Base-by-base conservation (phyloP, 1,284 basidiomycete species). In the Apiotrichum veenhuisii region DNA sequence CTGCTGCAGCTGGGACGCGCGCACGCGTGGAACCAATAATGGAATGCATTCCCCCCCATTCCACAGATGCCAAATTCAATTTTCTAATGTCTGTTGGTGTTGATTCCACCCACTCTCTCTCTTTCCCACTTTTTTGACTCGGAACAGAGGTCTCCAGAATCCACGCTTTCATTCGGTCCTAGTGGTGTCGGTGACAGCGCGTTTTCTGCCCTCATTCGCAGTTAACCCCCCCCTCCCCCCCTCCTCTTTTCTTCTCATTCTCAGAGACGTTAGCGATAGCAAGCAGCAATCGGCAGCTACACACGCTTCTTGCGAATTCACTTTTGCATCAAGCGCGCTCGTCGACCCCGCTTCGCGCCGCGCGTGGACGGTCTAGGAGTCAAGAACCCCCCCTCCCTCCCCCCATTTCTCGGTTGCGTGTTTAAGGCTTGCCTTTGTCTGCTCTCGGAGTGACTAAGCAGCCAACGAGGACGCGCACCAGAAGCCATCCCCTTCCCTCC, bases 161-260 rank as follows among this genome's bases (percentile, higher is more conserved):
- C 12, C 30, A 7, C 30, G 30, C 30, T 30, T 30, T 30, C 12
- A 5, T 12, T 30, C 12, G 5, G 30, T 30, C 50, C 33, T 38
- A 51, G 50, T 38, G 40, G 25, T n/a, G 15, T 49, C 47, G 30
- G 27, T 15, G 23, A 23, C 26, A 25, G 12, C 15, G 20, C n/a
- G 20, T 36, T 27, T 34, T 50, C 48, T 50, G 48, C 48, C 48
- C 48, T 30, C 30, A 30, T 30, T 30, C 30, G 30, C 30, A 30
- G 30, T 30, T n/a, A n/a, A 36, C 18, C 18, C 5, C 4, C 20
- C 22, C 46, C 12, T 20, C 17, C 33, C 46, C 33, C 26, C 36
- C 25, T 25, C 38, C 38, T 20, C 38, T 20, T 38, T 17, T 50
- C 37, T 27, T 37, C 43, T 30, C 30, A 30, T 30, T 30, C 30